phyloP scores from a whole-genome alignment of 768 basidiomycete genomes.

The Rhizopogon vulgaris region DNA sequence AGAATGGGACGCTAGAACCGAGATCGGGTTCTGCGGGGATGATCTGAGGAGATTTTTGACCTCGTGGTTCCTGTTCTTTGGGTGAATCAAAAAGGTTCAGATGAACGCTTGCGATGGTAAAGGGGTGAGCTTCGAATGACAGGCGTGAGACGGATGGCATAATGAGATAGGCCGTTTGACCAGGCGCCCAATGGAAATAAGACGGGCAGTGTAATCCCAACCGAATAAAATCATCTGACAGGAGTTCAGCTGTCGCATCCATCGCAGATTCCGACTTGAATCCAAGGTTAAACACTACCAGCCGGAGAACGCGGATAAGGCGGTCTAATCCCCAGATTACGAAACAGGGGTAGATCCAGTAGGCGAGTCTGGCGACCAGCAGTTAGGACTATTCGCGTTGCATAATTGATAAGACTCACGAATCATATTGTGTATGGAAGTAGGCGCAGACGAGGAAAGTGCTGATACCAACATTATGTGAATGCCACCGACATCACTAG shows the following conservation, averaged over 20 bases:
- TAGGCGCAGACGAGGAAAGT: slow-evolving; percentile 30
- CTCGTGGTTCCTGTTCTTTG: neutral
- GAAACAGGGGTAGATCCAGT: slow-evolving; percentile 41
- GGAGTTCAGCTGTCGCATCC: slow-evolving; percentile 29
- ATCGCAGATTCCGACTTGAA: slow-evolving; percentile 13
- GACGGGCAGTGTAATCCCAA: slow-evolving; percentile 37
- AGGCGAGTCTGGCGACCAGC: slow-evolving; percentile 8
- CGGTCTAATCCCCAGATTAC: slow-evolving; percentile 48
- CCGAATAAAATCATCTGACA: slow-evolving; percentile 39
- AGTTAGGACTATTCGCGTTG: neutral
- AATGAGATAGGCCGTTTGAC: slow-evolving; percentile 46
- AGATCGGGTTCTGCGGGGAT: neutral
- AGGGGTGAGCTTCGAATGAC: slow-evolving; percentile 50
- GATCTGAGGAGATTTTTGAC: neutral
- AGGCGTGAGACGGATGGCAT: slow-evolving; percentile 37
- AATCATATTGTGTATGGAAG: slow-evolving; percentile 27
- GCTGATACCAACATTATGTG: slow-evolving; percentile 8
- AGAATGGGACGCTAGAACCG: slow-evolving; percentile 3
- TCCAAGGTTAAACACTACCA: slow-evolving; percentile 33
- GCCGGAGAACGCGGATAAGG: slow-evolving; percentile 33
- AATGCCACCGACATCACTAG: neutral
- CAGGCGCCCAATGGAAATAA: slow-evolving; percentile 44
- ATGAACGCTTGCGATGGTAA: slow-evolving; percentile 45
- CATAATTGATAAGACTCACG: slow-evolving; percentile 13
- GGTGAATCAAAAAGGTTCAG: slow-evolving; percentile 6